Evolutionary conservation across 352 stramenopile genomes (phyloP).

Genomic region (Globisporangium alternatum): DNA sequence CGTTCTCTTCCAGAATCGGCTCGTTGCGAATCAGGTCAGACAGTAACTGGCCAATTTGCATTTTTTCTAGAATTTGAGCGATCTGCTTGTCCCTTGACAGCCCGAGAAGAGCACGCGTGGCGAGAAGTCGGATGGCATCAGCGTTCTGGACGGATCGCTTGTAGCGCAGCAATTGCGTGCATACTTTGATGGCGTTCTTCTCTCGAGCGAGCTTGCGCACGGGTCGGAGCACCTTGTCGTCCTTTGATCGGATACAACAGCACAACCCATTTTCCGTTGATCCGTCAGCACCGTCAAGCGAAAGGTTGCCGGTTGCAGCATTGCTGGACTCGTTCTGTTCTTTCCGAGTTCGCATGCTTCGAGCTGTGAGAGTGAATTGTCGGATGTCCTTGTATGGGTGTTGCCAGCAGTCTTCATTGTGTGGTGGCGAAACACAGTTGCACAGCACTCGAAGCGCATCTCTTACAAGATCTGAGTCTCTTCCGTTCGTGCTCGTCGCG

Average conservation of each 20-base stretch:
- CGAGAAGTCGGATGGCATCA: conserved; percentile 79
- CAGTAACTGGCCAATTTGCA: conserved; percentile 83
- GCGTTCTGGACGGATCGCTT: conserved; percentile 85
- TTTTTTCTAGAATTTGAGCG: conserved; percentile 89
- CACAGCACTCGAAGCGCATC: conserved; percentile 76
- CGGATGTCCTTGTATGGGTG: conserved; percentile 83
- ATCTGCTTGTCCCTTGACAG: conserved; percentile 86
- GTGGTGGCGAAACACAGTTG: conserved; percentile 78
- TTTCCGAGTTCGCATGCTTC: conserved; percentile 61
- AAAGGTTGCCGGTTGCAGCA: background rate
- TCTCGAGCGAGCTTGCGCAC: conserved; percentile 74
- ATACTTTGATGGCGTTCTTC: conserved; percentile 86
- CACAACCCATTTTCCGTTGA: conserved; percentile 22
- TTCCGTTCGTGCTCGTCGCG: conserved; percentile 62
- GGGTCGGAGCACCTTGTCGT: conserved; percentile 63
- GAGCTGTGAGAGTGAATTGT: conserved; percentile 70
- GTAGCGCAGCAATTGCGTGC: conserved; percentile 84
- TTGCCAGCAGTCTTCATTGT: conserved; percentile 80
- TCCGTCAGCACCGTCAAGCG: background rate
- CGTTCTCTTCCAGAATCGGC: conserved; percentile 82
- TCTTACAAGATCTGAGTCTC: conserved; percentile 74
- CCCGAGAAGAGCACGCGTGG: conserved; percentile 77
- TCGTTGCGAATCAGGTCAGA: conserved; percentile 87
- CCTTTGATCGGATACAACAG: conserved; percentile 58
- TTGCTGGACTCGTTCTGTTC: conserved; percentile 13